phyloP scores from a whole-genome alignment of 2,329 filamentous ascomycete species.

The Lecanicillium sp. region DNA sequence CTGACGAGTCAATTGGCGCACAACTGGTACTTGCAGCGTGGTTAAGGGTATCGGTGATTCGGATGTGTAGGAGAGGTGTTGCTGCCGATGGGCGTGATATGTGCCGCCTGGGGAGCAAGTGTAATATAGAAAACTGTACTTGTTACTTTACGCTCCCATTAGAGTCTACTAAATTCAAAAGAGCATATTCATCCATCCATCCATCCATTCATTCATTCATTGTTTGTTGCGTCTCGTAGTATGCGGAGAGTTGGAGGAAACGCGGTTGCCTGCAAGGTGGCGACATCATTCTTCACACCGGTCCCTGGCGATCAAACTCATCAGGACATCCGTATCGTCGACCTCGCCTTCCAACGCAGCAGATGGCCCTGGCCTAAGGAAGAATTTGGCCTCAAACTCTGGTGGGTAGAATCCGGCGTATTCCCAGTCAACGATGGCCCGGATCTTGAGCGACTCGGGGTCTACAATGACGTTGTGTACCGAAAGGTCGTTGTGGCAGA shows the following conservation, averaged over 20 bases:
- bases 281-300: background rate
- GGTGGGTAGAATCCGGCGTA: slow-evolving; percentile 25
- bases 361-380: slow-evolving; percentile 15
- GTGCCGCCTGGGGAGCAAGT: too few species aligned
- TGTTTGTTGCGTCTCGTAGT: too few species aligned
- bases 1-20: slow-evolving; percentile 74
- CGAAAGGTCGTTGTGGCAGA: slow-evolving; percentile 12
- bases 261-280: too few species aligned
- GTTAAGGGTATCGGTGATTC: slow-evolving; percentile 38
- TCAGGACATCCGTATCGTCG: slow-evolving; percentile 11
- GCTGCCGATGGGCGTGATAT: background rate
- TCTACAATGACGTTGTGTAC: slow-evolving; percentile 12
- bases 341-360: slow-evolving; percentile 18
- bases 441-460: slow-evolving; percentile 19
- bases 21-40: slow-evolving; percentile 85
- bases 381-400: slow-evolving; percentile 19
- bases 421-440: slow-evolving; percentile 29
- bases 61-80: background rate
- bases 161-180: too few species aligned
- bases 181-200: too few species aligned
- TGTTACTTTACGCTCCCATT: too few species aligned
- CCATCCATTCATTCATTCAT: too few species aligned
- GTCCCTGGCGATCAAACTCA: background rate
- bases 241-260: too few species aligned
- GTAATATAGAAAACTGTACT: too few species aligned